Base-by-base conservation (phyloP, 2,329 filamentous ascomycete genomes). In the Monilinia vaccinii-corymbosi region DNA sequence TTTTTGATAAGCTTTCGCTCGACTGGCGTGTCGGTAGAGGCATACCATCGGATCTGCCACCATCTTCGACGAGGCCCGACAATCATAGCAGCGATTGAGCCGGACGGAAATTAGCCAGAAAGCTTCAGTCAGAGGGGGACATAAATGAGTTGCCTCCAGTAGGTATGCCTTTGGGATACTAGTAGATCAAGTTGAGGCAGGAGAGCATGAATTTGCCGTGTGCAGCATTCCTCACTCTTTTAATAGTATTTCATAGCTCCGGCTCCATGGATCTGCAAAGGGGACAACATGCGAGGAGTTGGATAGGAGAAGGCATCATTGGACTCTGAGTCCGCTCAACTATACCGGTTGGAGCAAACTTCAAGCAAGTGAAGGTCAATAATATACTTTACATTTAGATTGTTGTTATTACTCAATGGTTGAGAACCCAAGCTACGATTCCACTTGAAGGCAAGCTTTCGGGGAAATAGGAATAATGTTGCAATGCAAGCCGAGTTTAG, bases 1-100 rank as follows among this genome's bases (percentile, higher is more conserved):
- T 83, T 84, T 28, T 76, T 58, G 36, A 84, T 78, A 2, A 83
- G 71, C 60, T 74, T 75, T 40, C 78, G 72, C 62, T 83, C 80
- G 58, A 77, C 75, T 1, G 71, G 70, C 0, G 76, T 78, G 62
- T 83, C 80, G 4, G 76, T 71, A 13, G 75, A 71, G 1, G 76
- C 68, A 67, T 76, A 81, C 79, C 78, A 81, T 62, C 76, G 72
- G 13, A 40, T 40, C 16, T n/a, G 38, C 38, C 38, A 40, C 38
- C 38, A 40, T 53, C 38, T 40, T 40, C 38, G 38, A 1, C 8
- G 38, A n/a, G 38, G 16, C 38, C 38, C 16, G 38, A 40, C 18
- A 18, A n/a, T 18, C 38, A 40, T 40, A 16, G 38, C 18, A 40
- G 38, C 8, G 16, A 6, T 40, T 9, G 38, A 40, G 16, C 16